These are phyloP conservation scores for Moesziomyces globuligerus DNA, from an alignment of 1,284 basidiomycete genomes.

Conservation along the genomic window DNA sequence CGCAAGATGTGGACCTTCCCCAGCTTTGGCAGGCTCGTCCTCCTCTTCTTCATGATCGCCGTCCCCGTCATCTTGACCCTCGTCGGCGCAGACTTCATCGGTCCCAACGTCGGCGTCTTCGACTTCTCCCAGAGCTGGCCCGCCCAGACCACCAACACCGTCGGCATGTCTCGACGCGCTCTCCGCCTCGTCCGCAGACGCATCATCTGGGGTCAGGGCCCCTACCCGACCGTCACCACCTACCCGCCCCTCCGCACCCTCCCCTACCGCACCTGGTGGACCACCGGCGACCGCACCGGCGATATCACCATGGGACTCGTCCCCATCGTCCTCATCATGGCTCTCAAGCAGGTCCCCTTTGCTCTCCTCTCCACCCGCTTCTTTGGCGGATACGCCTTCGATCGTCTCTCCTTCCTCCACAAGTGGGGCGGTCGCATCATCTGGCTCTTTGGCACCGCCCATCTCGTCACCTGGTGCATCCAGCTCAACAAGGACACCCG, in stretches of 20 bases:
- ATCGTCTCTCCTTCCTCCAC: constrained; percentile 80
- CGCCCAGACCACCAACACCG: constrained; percentile 29
- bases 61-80: constrained; percentile 67
- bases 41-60: constrained; percentile 56
- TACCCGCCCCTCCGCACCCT: constrained; percentile 71
- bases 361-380: constrained; percentile 80
- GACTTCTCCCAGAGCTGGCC: constrained; percentile 54
- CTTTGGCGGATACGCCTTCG: constrained; percentile 78
- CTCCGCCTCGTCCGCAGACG: constrained; percentile 23
- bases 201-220: constrained; percentile 60
- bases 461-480: constrained; percentile 80
- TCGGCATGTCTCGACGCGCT: constrained; percentile 29
- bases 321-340: constrained; percentile 80
- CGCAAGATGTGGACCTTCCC: constrained; percentile 55
- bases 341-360: constrained; percentile 82
- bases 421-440: constrained; percentile 79
- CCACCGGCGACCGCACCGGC: constrained; percentile 77
- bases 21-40: constrained; percentile 50
- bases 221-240: constrained; percentile 51
- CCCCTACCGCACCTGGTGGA: constrained; percentile 82
- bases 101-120: constrained; percentile 70
- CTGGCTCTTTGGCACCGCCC: constrained; percentile 77
- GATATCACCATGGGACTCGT: constrained; percentile 81
- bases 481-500: constrained; percentile 73
- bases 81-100: constrained; percentile 80